Percentiles rank a stretch among this genome's conserved stretches.
Evolutionary conservation across 192 early-diverging fungal species (phyloP).

Genomic region (Phlyctochytrium arcticum): DNA sequence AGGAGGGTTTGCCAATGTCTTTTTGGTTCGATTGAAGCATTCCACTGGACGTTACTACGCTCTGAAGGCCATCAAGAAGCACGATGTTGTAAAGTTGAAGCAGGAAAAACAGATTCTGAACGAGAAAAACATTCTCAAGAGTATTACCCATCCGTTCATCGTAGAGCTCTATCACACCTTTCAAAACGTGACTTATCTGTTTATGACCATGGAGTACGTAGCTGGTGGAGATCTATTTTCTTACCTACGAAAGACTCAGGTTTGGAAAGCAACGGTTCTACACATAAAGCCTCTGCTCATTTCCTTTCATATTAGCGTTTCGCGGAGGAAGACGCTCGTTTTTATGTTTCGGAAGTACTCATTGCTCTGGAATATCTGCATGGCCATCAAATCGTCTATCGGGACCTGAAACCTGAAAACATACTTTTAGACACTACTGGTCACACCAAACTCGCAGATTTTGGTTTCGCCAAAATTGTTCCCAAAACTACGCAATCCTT

Average conservation of each 20-base stretch:
- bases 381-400: constrained; percentile 69
- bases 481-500: constrained; percentile 90
- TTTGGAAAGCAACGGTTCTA: constrained; percentile 15
- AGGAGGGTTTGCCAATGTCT: constrained; percentile 54
- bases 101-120: constrained; percentile 56
- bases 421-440: constrained; percentile 93
- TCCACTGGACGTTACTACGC: constrained; percentile 53
- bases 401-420: constrained; percentile 85
- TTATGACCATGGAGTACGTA: constrained; percentile 57
- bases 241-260: constrained; percentile 39
- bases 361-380: constrained; percentile 78
- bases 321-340: constrained; percentile 66
- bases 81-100: constrained; percentile 47
- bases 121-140: constrained; percentile 53
- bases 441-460: constrained; percentile 93
- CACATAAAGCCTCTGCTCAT: too few species aligned
- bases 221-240: constrained; percentile 56
- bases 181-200: constrained; percentile 47
- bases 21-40: constrained; percentile 41
- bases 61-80: constrained; percentile 55
- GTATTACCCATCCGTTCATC: constrained; percentile 46
- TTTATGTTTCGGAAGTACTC: constrained; percentile 72
- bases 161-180: constrained; percentile 54
- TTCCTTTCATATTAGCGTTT: constrained; percentile 36
- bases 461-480: constrained; percentile 92